These are phyloP conservation scores for Fusarium staphyleae DNA, from an alignment of 2,329 filamentous ascomycete species.

Conservation along the genomic window DNA sequence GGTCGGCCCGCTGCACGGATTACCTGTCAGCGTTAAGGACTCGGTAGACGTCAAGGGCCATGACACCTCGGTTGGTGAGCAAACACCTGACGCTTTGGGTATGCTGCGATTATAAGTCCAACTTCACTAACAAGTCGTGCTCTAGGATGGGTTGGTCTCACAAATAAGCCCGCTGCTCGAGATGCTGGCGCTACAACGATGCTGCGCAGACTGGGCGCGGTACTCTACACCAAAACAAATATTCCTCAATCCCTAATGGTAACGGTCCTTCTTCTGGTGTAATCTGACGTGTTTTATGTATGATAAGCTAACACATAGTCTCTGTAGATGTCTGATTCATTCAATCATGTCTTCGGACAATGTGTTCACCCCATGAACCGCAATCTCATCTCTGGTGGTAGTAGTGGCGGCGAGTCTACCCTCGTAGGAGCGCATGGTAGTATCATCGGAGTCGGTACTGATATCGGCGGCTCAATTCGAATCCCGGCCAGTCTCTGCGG, in stretches of 20 bases:
- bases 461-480: constrained; percentile 17
- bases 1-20: constrained; percentile 67
- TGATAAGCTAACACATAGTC: neutral
- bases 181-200: constrained; percentile 66
- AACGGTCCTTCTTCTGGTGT: neutral
- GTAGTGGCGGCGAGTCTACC: constrained; percentile 13
- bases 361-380: constrained; percentile 14
- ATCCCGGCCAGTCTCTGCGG: constrained; percentile 15
- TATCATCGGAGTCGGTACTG: constrained; percentile 11
- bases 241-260: constrained; percentile 57
- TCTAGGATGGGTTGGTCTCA: constrained; percentile 52
- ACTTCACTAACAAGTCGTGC: neutral
- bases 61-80: constrained; percentile 63
- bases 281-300: neutral
- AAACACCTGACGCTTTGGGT: too few species aligned
- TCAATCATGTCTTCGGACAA: constrained; percentile 20
- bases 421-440: constrained; percentile 11
- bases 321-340: constrained; percentile 18
- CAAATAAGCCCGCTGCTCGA: constrained; percentile 58
- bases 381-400: constrained; percentile 18
- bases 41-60: constrained; percentile 63
- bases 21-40: constrained; percentile 62
- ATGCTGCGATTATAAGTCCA: neutral
- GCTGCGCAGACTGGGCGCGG: constrained; percentile 65
- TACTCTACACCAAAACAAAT: constrained; percentile 74